A percentile compares a stretch with the other conserved stretches of the same genome.
Conservation (phyloP, 768 basidiomycete species). For the Panaeolus papilionaceus region DNA sequence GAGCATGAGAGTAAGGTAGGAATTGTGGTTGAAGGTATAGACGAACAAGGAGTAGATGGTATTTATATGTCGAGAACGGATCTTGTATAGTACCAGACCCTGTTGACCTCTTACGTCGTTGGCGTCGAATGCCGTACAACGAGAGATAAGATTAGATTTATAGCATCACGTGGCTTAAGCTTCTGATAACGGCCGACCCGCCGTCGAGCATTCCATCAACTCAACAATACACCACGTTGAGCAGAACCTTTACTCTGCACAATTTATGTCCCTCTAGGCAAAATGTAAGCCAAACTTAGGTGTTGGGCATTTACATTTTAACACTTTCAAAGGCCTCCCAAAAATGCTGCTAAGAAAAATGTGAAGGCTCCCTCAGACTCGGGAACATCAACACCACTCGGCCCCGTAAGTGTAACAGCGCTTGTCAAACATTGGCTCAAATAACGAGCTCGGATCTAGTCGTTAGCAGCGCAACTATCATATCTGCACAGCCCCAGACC, state of each 20-base stretch:
- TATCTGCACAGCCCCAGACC: constrained; percentile 73
- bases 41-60: background rate
- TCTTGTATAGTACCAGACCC: background rate
- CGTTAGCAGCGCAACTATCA: constrained; percentile 76
- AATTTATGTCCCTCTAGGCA: background rate
- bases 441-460: constrained; percentile 43
- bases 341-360: constrained; percentile 8
- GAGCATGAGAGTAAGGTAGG: constrained; percentile 2
- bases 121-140: background rate
- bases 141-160: constrained; percentile 8
- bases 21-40: background rate
- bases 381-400: constrained; percentile 6
- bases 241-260: background rate
- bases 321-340: constrained; percentile 2
- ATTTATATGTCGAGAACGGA: constrained; percentile 14
- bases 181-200: background rate
- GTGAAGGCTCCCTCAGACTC: constrained; percentile 8
- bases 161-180: background rate
- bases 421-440: background rate
- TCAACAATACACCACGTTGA: constrained; percentile 6
- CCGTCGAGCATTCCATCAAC: background rate
- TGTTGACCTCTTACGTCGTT: background rate
- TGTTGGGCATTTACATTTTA: too few species aligned
- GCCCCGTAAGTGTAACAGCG: background rate
- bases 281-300: background rate